Evolutionary conservation across 2,329 filamentous ascomycete species (phyloP).

Genomic region (Trichoderma atrobrunneum): DNA sequence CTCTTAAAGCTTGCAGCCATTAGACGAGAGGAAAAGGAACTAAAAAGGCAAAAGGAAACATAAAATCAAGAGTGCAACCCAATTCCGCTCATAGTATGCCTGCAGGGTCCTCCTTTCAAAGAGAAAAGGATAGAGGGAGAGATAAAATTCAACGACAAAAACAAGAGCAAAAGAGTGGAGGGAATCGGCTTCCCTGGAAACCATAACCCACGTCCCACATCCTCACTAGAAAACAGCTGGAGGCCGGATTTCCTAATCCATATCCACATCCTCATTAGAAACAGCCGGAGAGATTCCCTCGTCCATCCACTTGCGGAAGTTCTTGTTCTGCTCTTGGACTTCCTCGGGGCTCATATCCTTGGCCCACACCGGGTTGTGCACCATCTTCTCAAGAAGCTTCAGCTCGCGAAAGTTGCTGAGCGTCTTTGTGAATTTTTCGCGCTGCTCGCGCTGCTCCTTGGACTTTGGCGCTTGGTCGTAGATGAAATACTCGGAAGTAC

Average conservation of each 20-base stretch:
- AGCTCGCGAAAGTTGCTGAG: conserved; percentile 61
- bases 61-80: not conserved
- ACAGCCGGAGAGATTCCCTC: conserved; percentile 44
- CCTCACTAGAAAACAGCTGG: conserved; percentile 35
- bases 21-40: not conserved
- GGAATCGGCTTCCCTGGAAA: not conserved
- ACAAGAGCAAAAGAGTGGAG: not conserved
- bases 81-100: conserved; percentile 18
- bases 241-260: conserved; percentile 31
- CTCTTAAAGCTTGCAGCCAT: not conserved
- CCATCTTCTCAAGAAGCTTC: conserved; percentile 74
- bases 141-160: conserved; percentile 14
- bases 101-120: conserved; percentile 14
- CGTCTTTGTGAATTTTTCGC: conserved; percentile 51
- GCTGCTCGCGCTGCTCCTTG: conserved; percentile 59
- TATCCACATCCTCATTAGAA: conserved; percentile 34
- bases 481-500: conserved; percentile 67
- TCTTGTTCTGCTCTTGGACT: conserved; percentile 70
- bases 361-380: conserved; percentile 78
- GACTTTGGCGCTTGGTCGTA: conserved; percentile 68
- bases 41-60: not conserved
- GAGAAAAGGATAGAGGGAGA: conserved; percentile 19
- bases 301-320: conserved; percentile 53
- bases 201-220: conserved; percentile 33
- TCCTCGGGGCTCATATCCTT: conserved; percentile 75